Conservation (phyloP, 352 stramenopile genomes). For the Phytophthora litchii region DNA sequence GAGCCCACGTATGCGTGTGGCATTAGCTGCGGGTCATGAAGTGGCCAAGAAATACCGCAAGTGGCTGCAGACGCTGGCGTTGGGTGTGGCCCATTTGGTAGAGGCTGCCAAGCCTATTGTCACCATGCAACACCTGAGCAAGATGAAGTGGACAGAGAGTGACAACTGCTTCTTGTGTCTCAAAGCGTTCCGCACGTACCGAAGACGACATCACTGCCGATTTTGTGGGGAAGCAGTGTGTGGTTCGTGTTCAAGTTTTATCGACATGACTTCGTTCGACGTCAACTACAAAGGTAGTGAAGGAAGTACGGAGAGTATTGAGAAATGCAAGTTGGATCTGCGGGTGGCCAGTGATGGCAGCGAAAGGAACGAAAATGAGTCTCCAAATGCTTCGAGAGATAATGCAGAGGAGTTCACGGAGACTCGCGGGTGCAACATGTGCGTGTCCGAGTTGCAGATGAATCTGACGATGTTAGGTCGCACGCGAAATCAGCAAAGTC, state of each 20-base stretch:
- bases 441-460: constrained; percentile 41
- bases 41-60: constrained; percentile 58
- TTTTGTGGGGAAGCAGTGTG: constrained; percentile 75
- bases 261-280: constrained; percentile 45
- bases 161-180: constrained; percentile 64
- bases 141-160: constrained; percentile 54
- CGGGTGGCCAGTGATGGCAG: constrained; percentile 17
- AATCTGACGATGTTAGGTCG: constrained; percentile 29
- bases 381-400: constrained; percentile 13
- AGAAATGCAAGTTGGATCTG: constrained; percentile 18
- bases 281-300: constrained; percentile 28
- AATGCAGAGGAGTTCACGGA: constrained; percentile 38
- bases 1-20: constrained; percentile 40
- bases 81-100: constrained; percentile 46
- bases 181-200: constrained; percentile 65
- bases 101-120: constrained; percentile 33
- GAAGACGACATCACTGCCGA: constrained; percentile 68
- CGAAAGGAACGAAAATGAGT: constrained; percentile 16
- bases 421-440: constrained; percentile 43
- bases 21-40: constrained; percentile 25
- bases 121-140: constrained; percentile 30
- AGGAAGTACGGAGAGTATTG: constrained; percentile 12
- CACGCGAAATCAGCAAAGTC: constrained; percentile 14
- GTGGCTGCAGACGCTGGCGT: constrained; percentile 56
- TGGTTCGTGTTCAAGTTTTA: constrained; percentile 63